phyloP scores from a whole-genome alignment of 257 asterid species.

The Misopates orontium region DNA sequence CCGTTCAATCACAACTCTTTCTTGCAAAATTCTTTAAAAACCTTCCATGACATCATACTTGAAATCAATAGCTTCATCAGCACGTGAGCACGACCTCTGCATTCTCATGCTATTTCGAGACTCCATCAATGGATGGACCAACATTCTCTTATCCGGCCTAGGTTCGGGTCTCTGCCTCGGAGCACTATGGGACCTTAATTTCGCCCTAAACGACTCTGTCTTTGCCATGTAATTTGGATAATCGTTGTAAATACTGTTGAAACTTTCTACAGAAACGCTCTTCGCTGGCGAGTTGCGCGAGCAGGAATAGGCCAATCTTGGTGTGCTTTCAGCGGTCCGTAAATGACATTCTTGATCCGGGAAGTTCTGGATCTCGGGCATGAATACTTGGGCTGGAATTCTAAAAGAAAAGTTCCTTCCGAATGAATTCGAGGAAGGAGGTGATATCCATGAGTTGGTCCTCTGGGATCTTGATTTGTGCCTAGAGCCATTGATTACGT shows the following conservation, averaged over 20 bases:
- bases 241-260: constrained; percentile 27
- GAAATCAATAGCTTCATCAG: constrained; percentile 52
- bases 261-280: constrained; percentile 47
- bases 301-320: constrained; percentile 45
- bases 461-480: too few species aligned
- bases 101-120: constrained; percentile 60
- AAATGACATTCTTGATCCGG: neutral
- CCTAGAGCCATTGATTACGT: too few species aligned
- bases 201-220: constrained; percentile 76
- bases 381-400: too few species aligned
- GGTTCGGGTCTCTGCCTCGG: constrained; percentile 73
- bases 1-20: too few species aligned
- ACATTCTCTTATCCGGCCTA: constrained; percentile 43
- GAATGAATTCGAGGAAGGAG: too few species aligned
- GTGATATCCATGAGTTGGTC: too few species aligned
- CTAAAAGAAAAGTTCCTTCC: too few species aligned
- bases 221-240: constrained; percentile 78
- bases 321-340: constrained; percentile 65
- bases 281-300: constrained; percentile 45
- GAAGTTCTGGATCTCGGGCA: too few species aligned
- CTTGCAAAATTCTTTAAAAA: constrained; percentile 43
- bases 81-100: constrained; percentile 71
- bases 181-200: constrained; percentile 74
- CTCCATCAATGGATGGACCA: constrained; percentile 57
- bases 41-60: constrained; percentile 58